A percentile compares a stretch with the other conserved stretches of the same genome.
Evolutionary conservation across 139 green algal genomes (phyloP).

Genomic region (Haematococcus lacustris): DNA sequence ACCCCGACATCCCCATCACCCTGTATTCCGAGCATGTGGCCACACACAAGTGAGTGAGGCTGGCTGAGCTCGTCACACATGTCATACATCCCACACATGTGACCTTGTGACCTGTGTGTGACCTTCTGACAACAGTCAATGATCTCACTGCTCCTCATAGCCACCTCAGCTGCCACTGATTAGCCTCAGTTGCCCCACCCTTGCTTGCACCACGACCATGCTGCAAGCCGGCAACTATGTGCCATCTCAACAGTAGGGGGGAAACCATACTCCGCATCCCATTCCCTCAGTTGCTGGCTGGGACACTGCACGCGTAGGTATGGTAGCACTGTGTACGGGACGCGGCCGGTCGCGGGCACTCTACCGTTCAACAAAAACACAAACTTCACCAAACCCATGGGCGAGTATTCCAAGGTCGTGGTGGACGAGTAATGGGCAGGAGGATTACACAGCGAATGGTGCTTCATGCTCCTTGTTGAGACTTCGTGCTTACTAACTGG

Average conservation of each 20-base stretch:
- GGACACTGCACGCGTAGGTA: not conserved
- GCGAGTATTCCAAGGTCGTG: constrained; percentile 34
- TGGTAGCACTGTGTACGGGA: constrained; percentile 18
- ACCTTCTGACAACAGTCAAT: no score
- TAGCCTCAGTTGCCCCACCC: no score
- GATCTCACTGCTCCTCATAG: no score
- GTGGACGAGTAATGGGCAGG: constrained; percentile 29
- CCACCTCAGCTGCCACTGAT: no score
- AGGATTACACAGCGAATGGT: no score
- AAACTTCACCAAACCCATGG: constrained; percentile 42
- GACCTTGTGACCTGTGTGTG: no score
- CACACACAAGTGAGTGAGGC: constrained; percentile 26
- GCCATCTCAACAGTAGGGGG: not conserved
- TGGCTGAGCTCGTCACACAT: no score
- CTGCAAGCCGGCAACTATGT: not conserved
- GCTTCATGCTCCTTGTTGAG: no score
- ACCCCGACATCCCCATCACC: constrained; percentile 35
- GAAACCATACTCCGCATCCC: no score
- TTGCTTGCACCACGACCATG: not conserved
- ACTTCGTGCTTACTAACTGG: no score
- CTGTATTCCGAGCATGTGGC: constrained; percentile 43
- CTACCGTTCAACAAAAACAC: constrained; percentile 27
- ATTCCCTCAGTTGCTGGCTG: not conserved
- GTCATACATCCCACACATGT: no score
- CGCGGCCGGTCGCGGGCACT: constrained; percentile 6